Percentiles rank a stretch among this genome's conserved stretches.
Conservation (phyloP, 1,139 yeast species). For the Scheffersomyces segobiensis region DNA sequence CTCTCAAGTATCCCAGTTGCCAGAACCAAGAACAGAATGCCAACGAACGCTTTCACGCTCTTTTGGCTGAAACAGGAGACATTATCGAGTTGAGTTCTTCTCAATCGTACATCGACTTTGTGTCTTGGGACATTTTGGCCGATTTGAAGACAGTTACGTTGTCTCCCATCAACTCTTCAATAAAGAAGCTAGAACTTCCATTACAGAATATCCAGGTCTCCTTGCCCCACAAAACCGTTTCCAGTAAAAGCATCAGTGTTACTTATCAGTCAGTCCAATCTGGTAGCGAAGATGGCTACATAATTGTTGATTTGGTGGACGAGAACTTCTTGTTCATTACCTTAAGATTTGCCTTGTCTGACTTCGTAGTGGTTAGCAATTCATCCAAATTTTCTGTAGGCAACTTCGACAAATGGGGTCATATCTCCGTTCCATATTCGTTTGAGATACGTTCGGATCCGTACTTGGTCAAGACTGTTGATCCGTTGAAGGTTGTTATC, state of each 20-base stretch:
- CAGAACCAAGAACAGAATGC: background rate
- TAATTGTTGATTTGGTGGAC: constrained; percentile 22
- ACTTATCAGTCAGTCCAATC: constrained; percentile 4
- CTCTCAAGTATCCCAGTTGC: constrained; percentile 29
- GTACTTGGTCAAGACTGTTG: constrained; percentile 50
- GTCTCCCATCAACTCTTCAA: constrained; percentile 27
- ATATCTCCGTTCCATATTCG: constrained; percentile 68
- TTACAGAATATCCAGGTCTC: constrained; percentile 28
- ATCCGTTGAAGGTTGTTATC: constrained; percentile 46
- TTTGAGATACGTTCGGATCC: constrained; percentile 68
- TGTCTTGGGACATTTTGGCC: constrained; percentile 29
- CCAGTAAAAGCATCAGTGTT: constrained; percentile 24
- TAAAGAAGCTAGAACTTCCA: constrained; percentile 23
- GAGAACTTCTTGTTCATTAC: constrained; percentile 32
- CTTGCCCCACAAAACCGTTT: constrained; percentile 36
- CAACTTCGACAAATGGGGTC: constrained; percentile 55
- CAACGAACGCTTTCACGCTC: constrained; percentile 25
- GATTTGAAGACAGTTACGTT: constrained; percentile 32
- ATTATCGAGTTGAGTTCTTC: constrained; percentile 20
- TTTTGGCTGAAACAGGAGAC: constrained; percentile 24
- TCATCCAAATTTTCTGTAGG: constrained; percentile 22
- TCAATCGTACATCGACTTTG: constrained; percentile 21
- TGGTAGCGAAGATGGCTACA: constrained; percentile 12
- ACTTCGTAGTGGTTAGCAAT: constrained; percentile 24
- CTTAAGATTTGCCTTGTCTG: constrained; percentile 28